Base-by-base conservation (phyloP, 805 yeast species). In the Pachysolen tannophilus region DNA sequence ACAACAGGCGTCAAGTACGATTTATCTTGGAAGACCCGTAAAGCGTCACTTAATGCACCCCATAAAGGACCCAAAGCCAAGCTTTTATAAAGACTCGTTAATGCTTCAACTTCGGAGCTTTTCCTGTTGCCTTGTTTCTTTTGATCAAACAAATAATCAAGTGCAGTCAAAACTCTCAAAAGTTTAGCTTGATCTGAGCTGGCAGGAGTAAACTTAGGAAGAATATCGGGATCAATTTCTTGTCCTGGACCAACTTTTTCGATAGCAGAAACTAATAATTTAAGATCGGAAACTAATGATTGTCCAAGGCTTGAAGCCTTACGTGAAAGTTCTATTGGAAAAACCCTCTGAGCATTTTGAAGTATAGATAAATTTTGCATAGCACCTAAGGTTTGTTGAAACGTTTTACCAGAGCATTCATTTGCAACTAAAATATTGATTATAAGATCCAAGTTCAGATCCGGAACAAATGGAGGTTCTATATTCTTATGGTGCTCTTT, bases 131-230 rank as follows among this genome's bases (percentile, higher is more conserved):
- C 49, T 11, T 40, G 39, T 16, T 39, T 33, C 48, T 61, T 58
- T 1, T 64, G 50, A 34, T 78, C 85, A 53, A 74, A 82, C 50
- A 88, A 63, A 46, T 81, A 85, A 48, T 88, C 96, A 39, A 88
- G 66, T 0, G 96, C 95, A 1, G 97, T 87, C 41, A 88, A 63
- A 3, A 86, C 78, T 34, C 95, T 69, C 36, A 90, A 61, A n/a
- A 92, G 58, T 48, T 86, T 87, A 6, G 96, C 83, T 53, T 92
- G 97, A 41, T 82, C 87, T 0, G 95, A 82, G 28, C 82, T 75
- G 1, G 87, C 74, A 0, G 85, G 72, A 2, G 92, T 82, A 49
- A 88, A 84, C 45, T 74, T 75, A 19, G 72, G 59, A 40, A 87
- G 64, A 3, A 76, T 59, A 18, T 70, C 74, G 16, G 71, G 66